Conservation (phyloP, 768 basidiomycete genomes). For the Boletellus emodensis region DNA sequence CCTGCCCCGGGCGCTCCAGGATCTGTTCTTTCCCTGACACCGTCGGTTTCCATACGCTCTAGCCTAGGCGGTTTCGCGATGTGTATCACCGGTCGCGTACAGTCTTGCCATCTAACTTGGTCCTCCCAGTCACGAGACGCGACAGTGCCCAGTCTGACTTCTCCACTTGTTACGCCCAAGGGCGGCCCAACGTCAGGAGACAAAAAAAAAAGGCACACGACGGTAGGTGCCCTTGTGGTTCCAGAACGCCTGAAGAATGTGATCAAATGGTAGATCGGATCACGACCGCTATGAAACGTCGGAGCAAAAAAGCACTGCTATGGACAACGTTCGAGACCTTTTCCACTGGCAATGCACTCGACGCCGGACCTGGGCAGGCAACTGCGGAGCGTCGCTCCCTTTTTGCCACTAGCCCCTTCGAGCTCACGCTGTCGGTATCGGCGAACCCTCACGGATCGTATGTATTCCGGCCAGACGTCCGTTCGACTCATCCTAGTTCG, state of each 20-base stretch:
- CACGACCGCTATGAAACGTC: neutral
- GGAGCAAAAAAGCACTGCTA: no score
- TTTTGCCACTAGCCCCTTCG: neutral
- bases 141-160: neutral
- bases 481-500: conserved; percentile 10
- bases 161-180: neutral
- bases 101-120: no score
- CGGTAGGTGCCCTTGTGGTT: neutral
- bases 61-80: neutral
- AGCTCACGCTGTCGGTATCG: neutral
- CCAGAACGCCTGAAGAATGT: neutral
- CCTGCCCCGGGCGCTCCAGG: no score
- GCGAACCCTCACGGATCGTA: neutral
- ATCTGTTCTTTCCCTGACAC: conserved; percentile 1
- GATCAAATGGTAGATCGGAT: neutral
- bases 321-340: neutral
- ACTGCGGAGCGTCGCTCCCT: neutral
- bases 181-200: no score
- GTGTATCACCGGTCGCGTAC: neutral
- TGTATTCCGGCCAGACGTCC: neutral
- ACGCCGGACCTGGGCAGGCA: neutral
- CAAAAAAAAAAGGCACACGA: conserved; percentile 1
- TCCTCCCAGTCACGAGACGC: neutral
- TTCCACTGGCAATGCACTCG: neutral
- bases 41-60: neutral